phyloP scores from a whole-genome alignment of 345 rosid genomes.

The Fremontodendron californicum region DNA sequence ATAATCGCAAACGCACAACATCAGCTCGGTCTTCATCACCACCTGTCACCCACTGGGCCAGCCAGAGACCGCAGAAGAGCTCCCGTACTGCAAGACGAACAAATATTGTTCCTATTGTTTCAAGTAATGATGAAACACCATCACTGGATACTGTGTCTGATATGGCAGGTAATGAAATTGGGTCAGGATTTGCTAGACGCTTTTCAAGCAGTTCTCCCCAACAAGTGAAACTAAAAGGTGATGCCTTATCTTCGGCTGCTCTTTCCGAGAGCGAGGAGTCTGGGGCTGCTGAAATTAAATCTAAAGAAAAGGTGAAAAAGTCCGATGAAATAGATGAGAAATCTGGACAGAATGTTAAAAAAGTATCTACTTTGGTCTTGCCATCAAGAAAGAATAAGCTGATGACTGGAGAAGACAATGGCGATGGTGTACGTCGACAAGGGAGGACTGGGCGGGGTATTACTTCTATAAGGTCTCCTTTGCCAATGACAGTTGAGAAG shows the following conservation, averaged over 20 bases:
- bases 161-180: conserved; percentile 59
- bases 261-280: conserved; percentile 96
- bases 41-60: conserved; percentile 79
- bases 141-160: conserved; percentile 61
- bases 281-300: conserved; percentile 69
- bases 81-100: conserved; percentile 87
- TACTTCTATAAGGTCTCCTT: conserved; percentile 55
- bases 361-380: conserved; percentile 46
- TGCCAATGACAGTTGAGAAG: conserved; percentile 60
- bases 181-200: conserved; percentile 60
- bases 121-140: conserved; percentile 63
- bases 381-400: conserved; percentile 77
- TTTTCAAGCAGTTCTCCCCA: conserved; percentile 68
- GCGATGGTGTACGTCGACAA: conserved; percentile 78
- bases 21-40: conserved; percentile 76
- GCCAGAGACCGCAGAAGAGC: conserved; percentile 84
- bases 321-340: conserved; percentile 79
- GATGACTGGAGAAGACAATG: conserved; percentile 57
- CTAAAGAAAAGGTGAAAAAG: conserved; percentile 62
- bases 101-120: conserved; percentile 63
- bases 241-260: conserved; percentile 58
- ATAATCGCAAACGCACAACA: conserved; percentile 66
- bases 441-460: conserved; percentile 78
- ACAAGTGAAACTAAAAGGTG: conserved; percentile 67
- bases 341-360: conserved; percentile 58